These are phyloP conservation scores for Cerioporus squamosus DNA, from an alignment of 1,284 basidiomycete genomes.

Conservation along the genomic window DNA sequence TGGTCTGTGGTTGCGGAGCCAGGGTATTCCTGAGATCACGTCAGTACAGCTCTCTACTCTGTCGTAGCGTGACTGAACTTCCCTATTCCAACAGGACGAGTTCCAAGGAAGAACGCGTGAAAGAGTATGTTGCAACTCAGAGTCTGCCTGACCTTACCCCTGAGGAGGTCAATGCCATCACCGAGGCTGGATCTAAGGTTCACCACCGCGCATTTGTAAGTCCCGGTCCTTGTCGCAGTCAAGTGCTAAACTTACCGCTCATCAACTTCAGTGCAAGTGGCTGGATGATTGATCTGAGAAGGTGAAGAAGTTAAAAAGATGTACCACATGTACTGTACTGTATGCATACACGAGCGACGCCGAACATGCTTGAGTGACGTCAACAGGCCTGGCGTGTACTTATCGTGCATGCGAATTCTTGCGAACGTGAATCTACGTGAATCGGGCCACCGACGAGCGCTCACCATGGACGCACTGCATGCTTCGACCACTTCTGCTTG, in stretches of 20 bases:
- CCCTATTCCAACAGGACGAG: slow-evolving; percentile 54
- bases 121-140: slow-evolving; percentile 65
- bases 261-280: slow-evolving; percentile 10
- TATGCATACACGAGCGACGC: too few relatives aligned
- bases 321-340: too few relatives aligned
- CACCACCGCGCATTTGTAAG: slow-evolving; percentile 60
- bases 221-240: not conserved
- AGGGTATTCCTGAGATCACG: slow-evolving; percentile 56
- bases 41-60: slow-evolving; percentile 38
- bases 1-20: slow-evolving; percentile 39
- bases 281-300: slow-evolving; percentile 3
- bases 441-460: not conserved
- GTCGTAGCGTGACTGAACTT: too few relatives aligned
- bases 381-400: too few relatives aligned
- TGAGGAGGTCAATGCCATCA: slow-evolving; percentile 67
- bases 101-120: slow-evolving; percentile 68
- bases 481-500: slow-evolving; percentile 3
- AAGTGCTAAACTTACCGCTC: too few relatives aligned
- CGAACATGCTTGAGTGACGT: not conserved
- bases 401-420: too few relatives aligned
- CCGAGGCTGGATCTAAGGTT: slow-evolving; percentile 60
- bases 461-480: not conserved
- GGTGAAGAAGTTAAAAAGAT: too few relatives aligned
- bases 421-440: not conserved
- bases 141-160: slow-evolving; percentile 59